Evolutionary conservation across 169 alveolate genomes (phyloP).

Genomic region (Eimeria brunetti): DNA sequence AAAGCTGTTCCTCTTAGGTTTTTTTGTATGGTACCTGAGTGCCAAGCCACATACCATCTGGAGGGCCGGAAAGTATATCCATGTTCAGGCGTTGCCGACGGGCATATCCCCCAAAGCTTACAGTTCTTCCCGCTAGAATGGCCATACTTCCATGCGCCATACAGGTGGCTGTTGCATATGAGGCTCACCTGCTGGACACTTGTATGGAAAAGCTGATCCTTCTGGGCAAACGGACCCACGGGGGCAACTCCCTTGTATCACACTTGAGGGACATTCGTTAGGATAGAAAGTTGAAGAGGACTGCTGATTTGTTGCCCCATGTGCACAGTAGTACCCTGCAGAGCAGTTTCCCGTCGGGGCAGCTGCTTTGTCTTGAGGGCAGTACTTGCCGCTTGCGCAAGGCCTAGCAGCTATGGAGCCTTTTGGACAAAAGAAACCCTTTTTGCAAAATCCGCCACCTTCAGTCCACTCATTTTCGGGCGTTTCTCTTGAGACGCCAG

Average conservation of each 20-base stretch:
- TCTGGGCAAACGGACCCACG: slow-evolving; percentile 47
- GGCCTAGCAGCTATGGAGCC: slow-evolving; percentile 21
- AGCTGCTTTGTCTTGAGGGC: neutral
- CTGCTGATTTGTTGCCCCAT: slow-evolving; percentile 47
- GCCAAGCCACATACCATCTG: neutral
- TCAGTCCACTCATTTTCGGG: slow-evolving; percentile 41
- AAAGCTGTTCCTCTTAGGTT: neutral
- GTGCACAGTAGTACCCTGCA: slow-evolving; percentile 62
- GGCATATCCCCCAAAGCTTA: too few relatives aligned
- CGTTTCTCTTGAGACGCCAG: neutral
- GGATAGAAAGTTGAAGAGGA: neutral
- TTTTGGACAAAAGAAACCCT: slow-evolving; percentile 36
- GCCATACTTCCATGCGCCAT: neutral
- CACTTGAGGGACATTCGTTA: slow-evolving; percentile 35
- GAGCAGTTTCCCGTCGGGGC: slow-evolving; percentile 29
- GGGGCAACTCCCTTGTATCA: slow-evolving; percentile 46
- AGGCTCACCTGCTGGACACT: slow-evolving; percentile 57
- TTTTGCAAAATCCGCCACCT: slow-evolving; percentile 20
- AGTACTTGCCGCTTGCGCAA: slow-evolving; percentile 59
- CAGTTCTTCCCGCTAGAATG: neutral
- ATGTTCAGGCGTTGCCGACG: neutral
- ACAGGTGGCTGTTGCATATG: neutral
- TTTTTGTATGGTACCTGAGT: slow-evolving; percentile 19
- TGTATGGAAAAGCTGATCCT: slow-evolving; percentile 59
- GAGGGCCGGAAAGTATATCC: neutral